Evolutionary conservation across 1,284 basidiomycete species (phyloP), one percentile per base, ranked within the genome.

Genomic region (Phylloboletellus chloephorus): DNA sequence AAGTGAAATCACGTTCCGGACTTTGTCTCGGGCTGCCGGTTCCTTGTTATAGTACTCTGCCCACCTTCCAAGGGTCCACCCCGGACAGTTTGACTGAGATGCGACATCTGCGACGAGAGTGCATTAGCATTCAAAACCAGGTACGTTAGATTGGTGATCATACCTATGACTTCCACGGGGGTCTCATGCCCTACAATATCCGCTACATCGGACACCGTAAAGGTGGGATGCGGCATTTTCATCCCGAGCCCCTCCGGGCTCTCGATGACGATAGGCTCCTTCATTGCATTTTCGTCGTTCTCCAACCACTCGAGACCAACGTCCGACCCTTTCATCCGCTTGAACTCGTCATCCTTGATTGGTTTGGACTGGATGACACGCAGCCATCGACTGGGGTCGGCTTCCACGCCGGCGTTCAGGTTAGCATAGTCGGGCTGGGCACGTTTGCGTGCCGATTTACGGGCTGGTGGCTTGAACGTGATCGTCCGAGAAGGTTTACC

Each of bases 61-160:
- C 95, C 95, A 98, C 61, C 82, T 85, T 8, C 76, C 79, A 7
- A 98, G 68, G 7, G 83, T 90, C 94, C 95, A 98, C 6, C 83
- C 83, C 5, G 82, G 76, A 5, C 78, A 71, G 25, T 82, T 85
- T 1, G 84, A 82, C 59, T 94, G 91, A 0, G 87, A 78, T 13
- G 84, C 79, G 37, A 92, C 88, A 62, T 93, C 89, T 90, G 51
- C 30, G 44, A 43, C 42, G 23, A 26, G 25, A 30, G 38, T 37
- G 41, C 32, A 35, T 47, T 41, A 35, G 47, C 20, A 34, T 36
- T 36, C 28, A 6, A 17, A 12, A 47, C 8, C 22, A 25, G 29
- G 8, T 13, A 19, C 23, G 12, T 31, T 9, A 26, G 32, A 41
- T 6, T 3, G n/a, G 20, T 9, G 31, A 32, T 19, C 73, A 47